phyloP scores from a whole-genome alignment of 768 basidiomycete species.

The Vararia minispora region DNA sequence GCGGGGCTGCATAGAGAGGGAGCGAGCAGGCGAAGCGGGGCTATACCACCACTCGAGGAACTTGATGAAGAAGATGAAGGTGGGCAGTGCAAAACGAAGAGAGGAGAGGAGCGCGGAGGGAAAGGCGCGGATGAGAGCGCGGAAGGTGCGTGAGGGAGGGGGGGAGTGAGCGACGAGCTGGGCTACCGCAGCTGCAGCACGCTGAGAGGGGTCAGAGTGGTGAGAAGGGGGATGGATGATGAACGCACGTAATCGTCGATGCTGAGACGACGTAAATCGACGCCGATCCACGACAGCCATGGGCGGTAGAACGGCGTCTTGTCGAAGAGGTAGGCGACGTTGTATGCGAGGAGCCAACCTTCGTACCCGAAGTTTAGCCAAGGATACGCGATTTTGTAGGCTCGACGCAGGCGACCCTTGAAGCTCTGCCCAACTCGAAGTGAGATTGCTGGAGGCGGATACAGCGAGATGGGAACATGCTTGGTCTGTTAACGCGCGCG shows the following conservation, averaged over 20 bases:
- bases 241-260: conserved; percentile 65
- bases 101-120: conserved; percentile 77
- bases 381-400: conserved; percentile 72
- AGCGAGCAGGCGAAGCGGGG: conserved; percentile 75
- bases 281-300: conserved; percentile 79
- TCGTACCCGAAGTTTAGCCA: conserved; percentile 73
- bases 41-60: conserved; percentile 99
- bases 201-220: conserved; percentile 15
- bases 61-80: conserved; percentile 89
- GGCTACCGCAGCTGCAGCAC: conserved; percentile 15
- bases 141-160: too few relatives aligned
- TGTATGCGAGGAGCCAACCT: conserved; percentile 72
- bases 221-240: conserved; percentile 1
- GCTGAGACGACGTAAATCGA: conserved; percentile 72
- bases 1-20: conserved; percentile 47
- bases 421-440: conserved; percentile 28
- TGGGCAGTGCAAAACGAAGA: conserved; percentile 68
- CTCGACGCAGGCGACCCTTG: conserved; percentile 39
- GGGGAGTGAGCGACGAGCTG: too few relatives aligned
- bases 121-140: conserved; percentile 42
- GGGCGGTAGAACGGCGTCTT: conserved; percentile 79
- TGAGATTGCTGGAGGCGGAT: conserved; percentile 3
- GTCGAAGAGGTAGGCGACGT: conserved; percentile 86
- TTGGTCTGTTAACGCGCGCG: conserved; percentile 38
- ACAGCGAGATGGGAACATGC: conserved; percentile 25